Conservation (phyloP, 2,329 filamentous ascomycete genomes). For the Pseudocercospora eumusae region DNA sequence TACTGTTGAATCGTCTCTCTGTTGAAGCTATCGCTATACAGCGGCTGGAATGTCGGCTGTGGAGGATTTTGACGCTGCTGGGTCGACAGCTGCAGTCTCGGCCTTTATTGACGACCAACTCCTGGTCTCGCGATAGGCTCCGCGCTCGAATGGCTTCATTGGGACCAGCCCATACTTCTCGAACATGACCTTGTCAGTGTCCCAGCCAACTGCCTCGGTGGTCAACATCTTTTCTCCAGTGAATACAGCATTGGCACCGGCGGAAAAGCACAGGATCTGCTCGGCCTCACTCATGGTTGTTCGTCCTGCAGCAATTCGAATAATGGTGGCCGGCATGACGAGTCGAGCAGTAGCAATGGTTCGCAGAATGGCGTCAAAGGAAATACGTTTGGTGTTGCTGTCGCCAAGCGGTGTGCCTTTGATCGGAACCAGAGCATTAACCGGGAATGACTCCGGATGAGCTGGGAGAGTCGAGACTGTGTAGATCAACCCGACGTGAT, state of each 20-base stretch:
- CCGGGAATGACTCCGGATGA: conserved; percentile 88
- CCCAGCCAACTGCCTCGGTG: conserved; percentile 87
- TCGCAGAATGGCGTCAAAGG: conserved; percentile 75
- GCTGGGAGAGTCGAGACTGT: conserved; percentile 77
- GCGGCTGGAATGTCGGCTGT: conserved; percentile 9
- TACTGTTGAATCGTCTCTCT: not conserved
- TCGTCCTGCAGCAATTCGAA: conserved; percentile 80
- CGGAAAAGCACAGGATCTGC: conserved; percentile 86
- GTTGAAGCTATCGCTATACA: not conserved
- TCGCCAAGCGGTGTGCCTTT: conserved; percentile 84
- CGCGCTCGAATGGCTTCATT: conserved; percentile 58
- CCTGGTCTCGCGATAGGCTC: conserved; percentile 37
- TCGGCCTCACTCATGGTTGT: conserved; percentile 85
- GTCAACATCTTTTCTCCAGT: conserved; percentile 96
- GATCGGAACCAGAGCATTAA: conserved; percentile 88
- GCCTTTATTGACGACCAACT: conserved; percentile 34
- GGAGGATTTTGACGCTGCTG: not conserved
- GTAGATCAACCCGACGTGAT: conserved; percentile 80
- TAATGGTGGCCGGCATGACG: conserved; percentile 81
- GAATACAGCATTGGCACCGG: conserved; percentile 91
- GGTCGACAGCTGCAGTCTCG: conserved; percentile 13
- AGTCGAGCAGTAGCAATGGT: conserved; percentile 82
- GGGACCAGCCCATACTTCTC: conserved; percentile 76
- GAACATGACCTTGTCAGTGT: conserved; percentile 84
- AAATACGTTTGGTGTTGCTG: conserved; percentile 58